A percentile compares a stretch with the other conserved stretches of the same genome.
Conservation (phyloP, 768 basidiomycete species). For the Pulveroboletus sp. region DNA sequence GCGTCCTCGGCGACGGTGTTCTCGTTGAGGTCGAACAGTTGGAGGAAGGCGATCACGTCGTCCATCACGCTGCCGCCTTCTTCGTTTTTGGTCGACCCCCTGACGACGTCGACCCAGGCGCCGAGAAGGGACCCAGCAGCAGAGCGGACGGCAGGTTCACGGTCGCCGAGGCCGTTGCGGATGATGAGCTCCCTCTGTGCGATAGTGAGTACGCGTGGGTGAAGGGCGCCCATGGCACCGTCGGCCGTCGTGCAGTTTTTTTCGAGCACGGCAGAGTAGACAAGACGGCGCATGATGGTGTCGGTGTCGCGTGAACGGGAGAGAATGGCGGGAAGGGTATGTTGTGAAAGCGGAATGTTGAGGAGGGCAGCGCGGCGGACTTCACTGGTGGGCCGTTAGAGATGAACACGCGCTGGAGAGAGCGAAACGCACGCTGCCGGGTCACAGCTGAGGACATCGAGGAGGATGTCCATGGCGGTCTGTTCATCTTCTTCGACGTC, state of each 20-base stretch:
- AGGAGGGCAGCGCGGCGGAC: slow-evolving; percentile 78
- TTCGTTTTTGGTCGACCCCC: slow-evolving; percentile 32
- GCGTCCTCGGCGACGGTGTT: slow-evolving; percentile 70
- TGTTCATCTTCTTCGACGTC: slow-evolving; percentile 47
- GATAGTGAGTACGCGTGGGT: slow-evolving; percentile 64
- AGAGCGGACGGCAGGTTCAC: slow-evolving; percentile 66
- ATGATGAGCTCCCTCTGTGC: slow-evolving; percentile 75
- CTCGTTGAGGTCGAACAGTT: slow-evolving; percentile 56
- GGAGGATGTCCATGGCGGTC: slow-evolving; percentile 55
- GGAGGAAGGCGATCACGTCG: slow-evolving; percentile 46
- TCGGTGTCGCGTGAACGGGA: slow-evolving; percentile 80
- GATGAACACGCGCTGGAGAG: not conserved
- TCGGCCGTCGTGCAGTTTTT: slow-evolving; percentile 34
- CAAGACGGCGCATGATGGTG: slow-evolving; percentile 62
- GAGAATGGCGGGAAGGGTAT: slow-evolving; percentile 64
- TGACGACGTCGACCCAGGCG: slow-evolving; percentile 67
- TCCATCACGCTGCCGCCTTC: slow-evolving; percentile 35
- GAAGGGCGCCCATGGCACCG: slow-evolving; percentile 47
- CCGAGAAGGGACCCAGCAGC: slow-evolving; percentile 72
- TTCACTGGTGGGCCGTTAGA: slow-evolving; percentile 49
- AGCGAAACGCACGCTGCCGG: slow-evolving; percentile 66
- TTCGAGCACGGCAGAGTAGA: slow-evolving; percentile 60
- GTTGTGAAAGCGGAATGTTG: slow-evolving; percentile 56
- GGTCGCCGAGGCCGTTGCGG: slow-evolving; percentile 79
- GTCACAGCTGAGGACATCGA: slow-evolving; percentile 68